Percentiles rank a stretch among this genome's conserved stretches.
Conservation (phyloP, 2,329 filamentous ascomycete genomes). For the Aureobasidium leucospermi region DNA sequence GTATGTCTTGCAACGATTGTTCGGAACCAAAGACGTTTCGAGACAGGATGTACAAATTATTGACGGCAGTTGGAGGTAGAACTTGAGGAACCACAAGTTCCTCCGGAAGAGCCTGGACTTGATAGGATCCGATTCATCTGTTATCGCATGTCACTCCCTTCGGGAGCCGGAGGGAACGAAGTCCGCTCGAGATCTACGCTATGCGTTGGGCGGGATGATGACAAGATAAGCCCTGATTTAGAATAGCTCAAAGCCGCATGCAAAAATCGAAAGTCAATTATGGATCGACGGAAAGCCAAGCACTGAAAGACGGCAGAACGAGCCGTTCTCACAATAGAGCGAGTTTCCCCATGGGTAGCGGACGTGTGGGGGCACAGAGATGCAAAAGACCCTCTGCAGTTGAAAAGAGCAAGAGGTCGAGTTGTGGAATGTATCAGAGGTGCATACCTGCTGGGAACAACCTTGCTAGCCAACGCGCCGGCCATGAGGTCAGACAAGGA, state of each 20-base stretch:
- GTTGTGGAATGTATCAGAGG: slow-evolving; percentile 4
- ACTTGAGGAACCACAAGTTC: not conserved
- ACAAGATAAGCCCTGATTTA: not conserved
- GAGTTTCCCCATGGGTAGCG: not conserved
- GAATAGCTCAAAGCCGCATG: slow-evolving; percentile 4
- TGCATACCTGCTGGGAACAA: not conserved
- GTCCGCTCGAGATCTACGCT: slow-evolving; percentile 1
- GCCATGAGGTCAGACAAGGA: not conserved
- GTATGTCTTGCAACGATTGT: not conserved
- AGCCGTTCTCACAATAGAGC: not conserved
- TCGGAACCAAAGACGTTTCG: not conserved
- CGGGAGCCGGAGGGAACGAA: not conserved
- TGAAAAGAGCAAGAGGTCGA: not conserved
- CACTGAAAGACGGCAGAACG: not conserved
- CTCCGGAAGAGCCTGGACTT: not conserved
- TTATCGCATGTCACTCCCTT: not conserved
- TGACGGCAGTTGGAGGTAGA: not conserved
- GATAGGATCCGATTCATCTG: not conserved
- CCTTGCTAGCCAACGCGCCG: not conserved
- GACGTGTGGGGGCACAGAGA: not conserved
- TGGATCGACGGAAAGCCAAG: not conserved
- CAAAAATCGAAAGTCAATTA: slow-evolving; percentile 6
- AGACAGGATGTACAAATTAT: not conserved
- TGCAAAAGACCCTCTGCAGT: not conserved
- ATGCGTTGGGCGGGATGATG: not conserved